Base-by-base conservation (phyloP, 139 green algal species). In the Tetradesmus lagerheimii region DNA sequence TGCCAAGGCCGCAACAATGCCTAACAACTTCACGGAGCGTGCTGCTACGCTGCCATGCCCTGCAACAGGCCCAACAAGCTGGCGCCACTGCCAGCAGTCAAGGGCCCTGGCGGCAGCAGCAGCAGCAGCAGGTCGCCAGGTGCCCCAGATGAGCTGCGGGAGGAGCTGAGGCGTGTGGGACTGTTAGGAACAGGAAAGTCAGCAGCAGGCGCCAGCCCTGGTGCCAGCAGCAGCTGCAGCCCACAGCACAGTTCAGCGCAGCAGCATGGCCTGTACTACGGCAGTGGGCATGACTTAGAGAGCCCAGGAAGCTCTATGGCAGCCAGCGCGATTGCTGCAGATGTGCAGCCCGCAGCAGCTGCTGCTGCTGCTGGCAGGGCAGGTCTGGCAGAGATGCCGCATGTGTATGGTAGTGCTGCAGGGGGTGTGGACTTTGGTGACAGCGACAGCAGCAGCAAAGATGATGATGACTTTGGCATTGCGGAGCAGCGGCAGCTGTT, bases 391-490 rank as follows among this genome's bases (percentile, higher is more conserved):
- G 14, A 4, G 11, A 27, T 43, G 14, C 27, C 4, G 20, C 34
- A 15, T 35, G 31, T 53, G 4, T 67, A 45, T 14, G 29, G 39
- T 38, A 57, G 50, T 37, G 43, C 31, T 53, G 53, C 53, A 77
- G 81, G 27, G 1, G 53, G 38, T 64, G 83, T 64, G 67, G n/a
- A 38, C 71, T 50, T 57, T 66, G 71, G 34, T n/a, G n/a, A n/a
- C 57, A 88, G 83, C 57, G 25, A n/a, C 57, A 23, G 31, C 57
- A 71, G 57, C 57, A 71, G 57, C 20, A 71, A 23, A 20, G 57
- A 71, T 71, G 57, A 66, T 39, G 83, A 88, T 41, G 83, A 88
- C 64, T 88, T 88, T 66, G 83, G 39, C 14, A 31, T 64, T 16
- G 64, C 45, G 4, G 64, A 38, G 25, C 83, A 88, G 27, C 37